A percentile compares a stretch with the other conserved stretches of the same genome.
Conservation (phyloP, 2,329 filamentous ascomycete species). For the Thelonectria discophora region DNA sequence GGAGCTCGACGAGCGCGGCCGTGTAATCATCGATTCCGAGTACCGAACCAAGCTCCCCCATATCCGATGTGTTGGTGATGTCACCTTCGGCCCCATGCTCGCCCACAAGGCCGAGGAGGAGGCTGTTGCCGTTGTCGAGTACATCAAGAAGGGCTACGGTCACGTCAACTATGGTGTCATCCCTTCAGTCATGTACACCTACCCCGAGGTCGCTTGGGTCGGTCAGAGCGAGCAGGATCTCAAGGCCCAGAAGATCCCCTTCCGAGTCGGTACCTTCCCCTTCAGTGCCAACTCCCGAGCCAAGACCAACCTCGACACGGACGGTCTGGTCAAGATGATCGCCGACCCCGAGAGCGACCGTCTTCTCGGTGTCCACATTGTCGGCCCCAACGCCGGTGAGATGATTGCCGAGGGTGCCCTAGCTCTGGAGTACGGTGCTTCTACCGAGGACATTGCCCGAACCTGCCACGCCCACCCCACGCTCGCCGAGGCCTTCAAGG, state of each 20-base stretch:
- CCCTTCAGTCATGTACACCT: constrained; percentile 99
- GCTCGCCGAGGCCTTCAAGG: constrained; percentile 97
- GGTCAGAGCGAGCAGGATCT: constrained; percentile 97
- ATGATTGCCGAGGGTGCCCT: constrained; percentile 99
- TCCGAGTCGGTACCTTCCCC: constrained; percentile 93
- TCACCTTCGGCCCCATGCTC: constrained; percentile 97
- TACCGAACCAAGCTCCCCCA: constrained; percentile 98
- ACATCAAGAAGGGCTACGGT: constrained; percentile 96
- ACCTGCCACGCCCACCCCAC: constrained; percentile 98
- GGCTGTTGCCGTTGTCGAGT: constrained; percentile 92
- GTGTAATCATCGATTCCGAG: constrained; percentile 96
- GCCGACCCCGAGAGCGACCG: constrained; percentile 96
- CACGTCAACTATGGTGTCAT: constrained; percentile 99
- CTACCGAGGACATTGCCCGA: constrained; percentile 91
- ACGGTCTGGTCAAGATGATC: constrained; percentile 97
- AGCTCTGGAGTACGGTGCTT: constrained; percentile 95
- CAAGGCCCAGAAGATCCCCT: constrained; percentile 88
- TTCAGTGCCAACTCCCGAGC: constrained; percentile 98
- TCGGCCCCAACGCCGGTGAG: constrained; percentile 94
- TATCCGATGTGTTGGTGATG: constrained; percentile 96
- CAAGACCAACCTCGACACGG: constrained; percentile 97
- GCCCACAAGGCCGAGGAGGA: constrained; percentile 99
- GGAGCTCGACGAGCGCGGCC: constrained; percentile 90
- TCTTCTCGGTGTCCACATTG: constrained; percentile 94
- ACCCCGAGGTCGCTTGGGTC: constrained; percentile 98